Base-by-base conservation (phyloP, 2,329 filamentous ascomycete genomes). In the Xylaria sp. region DNA sequence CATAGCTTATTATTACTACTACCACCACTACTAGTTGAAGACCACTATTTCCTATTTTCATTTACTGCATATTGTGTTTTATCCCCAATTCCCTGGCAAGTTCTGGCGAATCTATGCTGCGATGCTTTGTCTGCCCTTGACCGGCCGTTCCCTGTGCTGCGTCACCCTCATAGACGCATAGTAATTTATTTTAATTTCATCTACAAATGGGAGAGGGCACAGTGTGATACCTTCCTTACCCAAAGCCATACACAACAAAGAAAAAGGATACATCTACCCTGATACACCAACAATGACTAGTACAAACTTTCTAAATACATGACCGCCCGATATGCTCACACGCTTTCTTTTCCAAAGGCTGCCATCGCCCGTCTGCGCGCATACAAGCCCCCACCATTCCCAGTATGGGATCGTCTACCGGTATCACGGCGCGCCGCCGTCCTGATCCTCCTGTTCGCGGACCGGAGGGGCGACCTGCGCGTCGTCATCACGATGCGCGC, bases 361-460 rank as follows among this genome's bases (percentile, higher is more conserved):
- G 87, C 87, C 75, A 79, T 91, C 71, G 84, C 86, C 63, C 85
- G 89, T 67, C 82, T 91, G 64, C 84, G 88, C 60, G 83, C 87
- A 62, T 91, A 88, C 77, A 84, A 82, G 66, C 84, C 89, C 20
- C 89, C 89, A 1, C 80, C 86, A 2, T 90, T 90, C 73, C 82
- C 88, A 12, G 77, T 86, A 66, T 91, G 89, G 89, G 85, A 90
- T 75, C 80, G 80, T 23, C 82, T 91, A 32, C 89, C 89, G 2
- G 80, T 85, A 15, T 87, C 83, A 71, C 88, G 93, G 69, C 89
- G 94, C 72, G 95, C 95, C 15, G 94, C 95, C 28, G 95, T 98
- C 46, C 82, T 98, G 62, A 86, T 98, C 57, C 86, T 98, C 60
- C 86, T 98, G 1, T 97, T 96, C 78, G 93, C 94, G 41, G 95